A percentile compares a stretch with the other conserved stretches of the same genome.
Conservation (phyloP, 164 flowering plant genomes). For the Platanus orientalis region DNA sequence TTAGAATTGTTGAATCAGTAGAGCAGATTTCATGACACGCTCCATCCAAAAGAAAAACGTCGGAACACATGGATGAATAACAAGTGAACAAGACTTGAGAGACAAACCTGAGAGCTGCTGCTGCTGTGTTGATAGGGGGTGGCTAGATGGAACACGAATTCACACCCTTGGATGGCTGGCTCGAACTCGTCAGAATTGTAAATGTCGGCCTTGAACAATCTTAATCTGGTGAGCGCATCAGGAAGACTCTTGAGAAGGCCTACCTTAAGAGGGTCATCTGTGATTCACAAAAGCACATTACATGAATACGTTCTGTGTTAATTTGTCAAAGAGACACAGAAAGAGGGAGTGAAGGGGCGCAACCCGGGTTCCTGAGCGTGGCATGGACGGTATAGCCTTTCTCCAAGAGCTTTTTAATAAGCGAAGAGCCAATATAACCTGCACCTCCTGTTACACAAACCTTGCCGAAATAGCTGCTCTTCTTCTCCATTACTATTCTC, state of each 20-base stretch:
- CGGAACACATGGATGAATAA: no score
- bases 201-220: conserved; percentile 43
- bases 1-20: no score
- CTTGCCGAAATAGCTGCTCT: no score
- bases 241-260: conserved; percentile 38
- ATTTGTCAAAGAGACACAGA: conserved; percentile 4
- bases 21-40: no score
- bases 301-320: background rate
- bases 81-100: background rate
- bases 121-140: conserved; percentile 29
- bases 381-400: conserved; percentile 51
- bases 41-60: no score
- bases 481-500: background rate
- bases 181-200: conserved; percentile 32
- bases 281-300: background rate
- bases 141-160: conserved; percentile 41
- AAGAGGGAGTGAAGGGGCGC: conserved; percentile 4
- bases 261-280: conserved; percentile 37
- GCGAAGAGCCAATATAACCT: conserved; percentile 46
- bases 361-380: conserved; percentile 42
- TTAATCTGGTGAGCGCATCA: conserved; percentile 28
- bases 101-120: conserved; percentile 18
- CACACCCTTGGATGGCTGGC: conserved; percentile 38
- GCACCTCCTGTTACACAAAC: conserved; percentile 64
- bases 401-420: conserved; percentile 39